Evolutionary conservation across 768 basidiomycete genomes (phyloP), one percentile per base, ranked within the genome.

Genomic region (Crucibulum laeve): DNA sequence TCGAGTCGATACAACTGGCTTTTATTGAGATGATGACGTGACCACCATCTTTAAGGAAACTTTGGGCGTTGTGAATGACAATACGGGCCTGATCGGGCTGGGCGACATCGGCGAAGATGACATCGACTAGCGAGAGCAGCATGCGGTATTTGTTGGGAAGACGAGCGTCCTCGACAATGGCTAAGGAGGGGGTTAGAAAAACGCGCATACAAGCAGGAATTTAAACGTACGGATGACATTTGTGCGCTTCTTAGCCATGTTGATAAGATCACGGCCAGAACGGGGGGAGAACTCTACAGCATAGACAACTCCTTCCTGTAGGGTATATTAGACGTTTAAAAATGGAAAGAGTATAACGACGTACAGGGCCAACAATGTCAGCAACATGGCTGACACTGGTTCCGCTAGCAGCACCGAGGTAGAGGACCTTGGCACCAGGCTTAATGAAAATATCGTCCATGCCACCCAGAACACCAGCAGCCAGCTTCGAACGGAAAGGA

Each of bases 81-180:
- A 98, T 97, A 73, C 94, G 92, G 2, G 94, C 94, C 69, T 99
- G 96, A 68, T 99, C 94, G 34, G 95, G 95, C 61, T 99, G 96
- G 0, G 96, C 96, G 38, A 99, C 83, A 64, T 99, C 96, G 44
- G 96, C 93, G 55, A 99, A 99, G 61, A 99, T 87, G 50, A 95
- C 93, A 54, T 99, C 96, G 44, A 98, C 95, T 42, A 91, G 78
- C 42, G 91, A 87, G 47, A 99, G 71, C 22, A 98, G 84, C 88
- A 98, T 97, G 53, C 95, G 84, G 74, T 99, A 98, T 70, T 84
- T 90, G 71, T 91, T 90, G 11, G 96, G 96, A 60, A 91, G 71
- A 49, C 96, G 92, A 18, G 96, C 96, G 58, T 99, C 96, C 64
- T 98, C 96, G 38, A 99, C 78, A 60, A 99, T 99, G 30, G 95